phyloP scores from a whole-genome alignment of 345 rosid genomes.

The Salix dunnii region DNA sequence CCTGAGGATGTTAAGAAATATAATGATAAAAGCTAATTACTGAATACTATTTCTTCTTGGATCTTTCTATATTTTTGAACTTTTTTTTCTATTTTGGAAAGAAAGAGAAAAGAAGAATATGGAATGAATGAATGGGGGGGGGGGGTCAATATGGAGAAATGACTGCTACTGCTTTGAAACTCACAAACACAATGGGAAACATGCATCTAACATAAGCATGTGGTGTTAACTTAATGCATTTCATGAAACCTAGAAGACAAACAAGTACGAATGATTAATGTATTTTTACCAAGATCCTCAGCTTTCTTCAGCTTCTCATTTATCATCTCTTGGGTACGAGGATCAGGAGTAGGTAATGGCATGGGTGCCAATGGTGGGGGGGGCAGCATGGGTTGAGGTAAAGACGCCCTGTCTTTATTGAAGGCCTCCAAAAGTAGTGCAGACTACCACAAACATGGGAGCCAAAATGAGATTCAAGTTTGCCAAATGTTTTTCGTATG shows the following conservation, averaged over 20 bases:
- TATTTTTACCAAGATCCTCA: constrained; percentile 82
- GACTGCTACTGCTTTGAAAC: neutral
- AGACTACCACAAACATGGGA: constrained; percentile 48
- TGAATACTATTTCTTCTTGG: neutral
- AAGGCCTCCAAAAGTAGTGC: constrained; percentile 93
- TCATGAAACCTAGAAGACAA: neutral
- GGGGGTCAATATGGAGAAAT: neutral
- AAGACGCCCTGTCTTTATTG: constrained; percentile 93
- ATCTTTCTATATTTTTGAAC: neutral
- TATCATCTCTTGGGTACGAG: constrained; percentile 96
- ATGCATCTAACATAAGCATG: neutral
- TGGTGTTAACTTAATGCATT: neutral
- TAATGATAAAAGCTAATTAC: neutral
- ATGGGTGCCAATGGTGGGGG: constrained; percentile 68
- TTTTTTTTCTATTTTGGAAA: neutral
- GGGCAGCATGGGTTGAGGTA: constrained; percentile 81
- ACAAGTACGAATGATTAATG: neutral
- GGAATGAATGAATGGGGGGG: neutral
- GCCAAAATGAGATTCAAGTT: neutral
- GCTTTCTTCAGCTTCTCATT: constrained; percentile 97
- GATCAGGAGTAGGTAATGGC: constrained; percentile 69
- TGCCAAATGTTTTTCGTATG: neutral
- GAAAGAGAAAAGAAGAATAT: neutral
- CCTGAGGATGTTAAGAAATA: neutral
- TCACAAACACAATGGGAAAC: neutral